Conservation (phyloP, 202 grass and related monocot genomes). For the Schoenoplectus triqueter region DNA sequence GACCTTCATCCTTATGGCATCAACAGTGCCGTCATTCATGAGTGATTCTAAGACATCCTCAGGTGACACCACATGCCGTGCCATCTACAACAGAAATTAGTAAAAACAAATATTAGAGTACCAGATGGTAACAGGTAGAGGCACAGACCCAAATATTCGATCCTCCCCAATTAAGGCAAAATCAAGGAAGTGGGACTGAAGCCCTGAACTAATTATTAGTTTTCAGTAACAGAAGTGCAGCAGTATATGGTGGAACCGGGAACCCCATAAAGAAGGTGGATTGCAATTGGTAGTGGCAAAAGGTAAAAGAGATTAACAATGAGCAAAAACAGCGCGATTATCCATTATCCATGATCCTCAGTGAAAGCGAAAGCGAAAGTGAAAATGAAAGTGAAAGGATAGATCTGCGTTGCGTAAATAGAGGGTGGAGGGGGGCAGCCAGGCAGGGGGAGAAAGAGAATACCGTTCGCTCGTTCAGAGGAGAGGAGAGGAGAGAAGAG, state of each 20-base stretch:
- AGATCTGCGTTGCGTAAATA: too few relatives aligned
- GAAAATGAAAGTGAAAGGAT: too few relatives aligned
- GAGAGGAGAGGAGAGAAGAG: neutral
- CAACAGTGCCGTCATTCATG: constrained; percentile 94
- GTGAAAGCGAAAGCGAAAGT: neutral
- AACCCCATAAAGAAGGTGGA: neutral
- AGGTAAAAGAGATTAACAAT: neutral
- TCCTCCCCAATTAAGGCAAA: neutral
- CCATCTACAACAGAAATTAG: constrained; percentile 47
- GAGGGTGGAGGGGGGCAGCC: too few relatives aligned
- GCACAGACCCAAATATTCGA: too few relatives aligned
- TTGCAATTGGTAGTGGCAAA: neutral
- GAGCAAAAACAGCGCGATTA: neutral
- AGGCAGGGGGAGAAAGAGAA: too few relatives aligned
- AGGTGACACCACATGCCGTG: constrained; percentile 61
- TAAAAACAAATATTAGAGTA: neutral
- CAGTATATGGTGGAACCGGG: neutral
- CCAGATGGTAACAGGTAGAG: too few relatives aligned
- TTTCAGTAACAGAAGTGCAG: neutral
- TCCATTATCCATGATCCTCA: neutral
- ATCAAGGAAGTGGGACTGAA: neutral
- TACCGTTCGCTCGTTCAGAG: neutral
- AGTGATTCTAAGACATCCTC: constrained; percentile 88
- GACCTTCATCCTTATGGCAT: constrained; percentile 92
- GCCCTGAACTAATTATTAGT: neutral